Conservation (phyloP, 371 early-diverging fungal species). For the Mucor indicus region DNA sequence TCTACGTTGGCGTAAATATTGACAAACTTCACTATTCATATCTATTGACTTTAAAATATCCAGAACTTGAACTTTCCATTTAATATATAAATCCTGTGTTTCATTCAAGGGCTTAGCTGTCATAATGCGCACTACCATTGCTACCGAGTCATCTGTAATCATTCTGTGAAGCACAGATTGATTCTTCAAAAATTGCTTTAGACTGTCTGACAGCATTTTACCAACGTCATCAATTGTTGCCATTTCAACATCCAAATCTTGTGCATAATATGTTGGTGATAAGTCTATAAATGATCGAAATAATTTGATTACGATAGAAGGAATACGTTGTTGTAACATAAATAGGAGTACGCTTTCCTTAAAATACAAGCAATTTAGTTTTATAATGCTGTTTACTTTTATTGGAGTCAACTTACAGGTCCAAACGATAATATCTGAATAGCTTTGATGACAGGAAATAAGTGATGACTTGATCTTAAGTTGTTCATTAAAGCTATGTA, state of each 20-base stretch:
- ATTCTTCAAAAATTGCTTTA: conserved; percentile 37
- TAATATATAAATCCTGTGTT: conserved; percentile 20
- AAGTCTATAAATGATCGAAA: conserved; percentile 48
- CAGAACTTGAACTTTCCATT: conserved; percentile 34
- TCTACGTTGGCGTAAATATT: conserved; percentile 31
- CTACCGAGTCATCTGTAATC: conserved; percentile 44
- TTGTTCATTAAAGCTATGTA: conserved; percentile 38
- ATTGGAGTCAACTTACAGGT: conserved; percentile 26
- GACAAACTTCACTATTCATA: conserved; percentile 31
- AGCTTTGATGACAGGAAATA: conserved; percentile 38
- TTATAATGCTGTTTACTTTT: background rate
- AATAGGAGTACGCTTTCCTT: conserved; percentile 31
- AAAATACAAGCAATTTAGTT: background rate
- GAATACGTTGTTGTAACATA: conserved; percentile 47
- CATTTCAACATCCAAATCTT: conserved; percentile 9
- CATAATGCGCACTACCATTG: conserved; percentile 39
- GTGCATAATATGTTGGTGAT: conserved; percentile 17
- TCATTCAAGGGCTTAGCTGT: conserved; percentile 29
- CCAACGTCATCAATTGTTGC: conserved; percentile 27
- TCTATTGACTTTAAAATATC: conserved; percentile 26
- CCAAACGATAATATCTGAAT: conserved; percentile 39
- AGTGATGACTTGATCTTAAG: conserved; percentile 36
- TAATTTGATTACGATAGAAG: conserved; percentile 43
- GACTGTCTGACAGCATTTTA: conserved; percentile 27
- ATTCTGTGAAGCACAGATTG: conserved; percentile 31